These are phyloP conservation scores for Paramecium pentaurelia DNA, from an alignment of 73 alveolate species.

Conservation along the genomic window DNA sequence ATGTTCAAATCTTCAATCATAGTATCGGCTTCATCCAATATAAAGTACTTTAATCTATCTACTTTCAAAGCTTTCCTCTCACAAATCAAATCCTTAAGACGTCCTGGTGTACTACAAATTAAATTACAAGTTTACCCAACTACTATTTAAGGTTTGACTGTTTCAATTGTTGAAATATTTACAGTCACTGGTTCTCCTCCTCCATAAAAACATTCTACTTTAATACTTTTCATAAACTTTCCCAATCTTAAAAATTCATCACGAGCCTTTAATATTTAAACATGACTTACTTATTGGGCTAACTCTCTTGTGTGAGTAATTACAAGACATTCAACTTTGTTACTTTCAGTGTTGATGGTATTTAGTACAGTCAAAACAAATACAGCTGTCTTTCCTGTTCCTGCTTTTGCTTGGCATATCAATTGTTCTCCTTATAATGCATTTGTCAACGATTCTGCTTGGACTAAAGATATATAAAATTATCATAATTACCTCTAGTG, in stretches of 20 bases:
- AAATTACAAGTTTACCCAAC: constrained; percentile 18
- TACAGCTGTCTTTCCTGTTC: constrained; percentile 99
- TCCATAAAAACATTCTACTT: constrained; percentile 94
- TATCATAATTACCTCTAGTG: constrained; percentile 26
- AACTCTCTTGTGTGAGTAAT: constrained; percentile 99
- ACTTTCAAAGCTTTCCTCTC: constrained; percentile 83
- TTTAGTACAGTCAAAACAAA: constrained; percentile 97
- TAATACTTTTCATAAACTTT: constrained; percentile 80
- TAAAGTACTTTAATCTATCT: constrained; percentile 38
- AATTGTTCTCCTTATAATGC: constrained; percentile 53
- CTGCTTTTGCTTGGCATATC: constrained; percentile 93
- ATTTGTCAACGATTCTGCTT: constrained; percentile 56
- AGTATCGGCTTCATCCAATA: constrained; percentile 58
- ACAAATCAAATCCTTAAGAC: constrained; percentile 92
- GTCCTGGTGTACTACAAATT: constrained; percentile 99
- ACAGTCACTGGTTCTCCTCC: constrained; percentile 90
- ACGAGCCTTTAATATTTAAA: constrained; percentile 56
- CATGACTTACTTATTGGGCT: constrained; percentile 88
- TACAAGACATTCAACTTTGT: constrained; percentile 95
- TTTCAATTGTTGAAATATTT: constrained; percentile 86
- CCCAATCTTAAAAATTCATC: constrained; percentile 95
- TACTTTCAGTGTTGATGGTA: constrained; percentile 89
- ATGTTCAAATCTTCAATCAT: constrained; percentile 50
- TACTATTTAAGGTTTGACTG: constrained; percentile 51
- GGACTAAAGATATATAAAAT: background rate